Evolutionary conservation across 75 land plant species (phyloP).

Genomic region (Pinus tabuliformis): DNA sequence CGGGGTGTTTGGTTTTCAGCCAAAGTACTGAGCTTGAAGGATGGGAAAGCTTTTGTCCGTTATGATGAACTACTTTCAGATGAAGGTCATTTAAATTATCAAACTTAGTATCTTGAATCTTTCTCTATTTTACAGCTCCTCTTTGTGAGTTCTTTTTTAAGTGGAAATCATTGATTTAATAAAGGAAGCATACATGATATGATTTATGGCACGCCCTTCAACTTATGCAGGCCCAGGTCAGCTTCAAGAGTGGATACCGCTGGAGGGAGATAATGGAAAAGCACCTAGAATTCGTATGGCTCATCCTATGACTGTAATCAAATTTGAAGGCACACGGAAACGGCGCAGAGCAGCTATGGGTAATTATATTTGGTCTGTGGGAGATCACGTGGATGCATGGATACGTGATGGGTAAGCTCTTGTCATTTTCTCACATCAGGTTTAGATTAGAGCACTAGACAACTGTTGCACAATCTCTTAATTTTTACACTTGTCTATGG

Average conservation of each 20-base stretch:
- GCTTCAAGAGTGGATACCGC: constrained; percentile 77
- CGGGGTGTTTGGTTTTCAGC: constrained; percentile 85
- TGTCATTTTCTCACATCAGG: neutral
- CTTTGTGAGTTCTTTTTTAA: neutral
- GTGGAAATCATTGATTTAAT: neutral
- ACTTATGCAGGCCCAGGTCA: constrained; percentile 45
- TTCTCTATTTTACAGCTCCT: neutral
- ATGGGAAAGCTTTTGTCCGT: constrained; percentile 59
- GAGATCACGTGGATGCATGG: constrained; percentile 94
- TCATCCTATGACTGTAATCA: constrained; percentile 48
- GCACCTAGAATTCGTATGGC: constrained; percentile 64
- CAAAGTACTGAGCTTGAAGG: constrained; percentile 55
- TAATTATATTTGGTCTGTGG: constrained; percentile 65
- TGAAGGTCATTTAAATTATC: constrained; percentile 52
- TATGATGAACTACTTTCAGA: constrained; percentile 55
- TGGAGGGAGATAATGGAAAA: constrained; percentile 32
- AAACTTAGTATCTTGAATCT: neutral
- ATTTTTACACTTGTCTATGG: neutral
- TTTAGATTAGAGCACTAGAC: neutral
- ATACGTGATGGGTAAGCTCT: constrained; percentile 63
- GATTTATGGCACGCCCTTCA: neutral
- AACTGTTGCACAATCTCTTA: neutral
- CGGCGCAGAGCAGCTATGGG: constrained; percentile 71
- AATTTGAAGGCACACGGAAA: constrained; percentile 72
- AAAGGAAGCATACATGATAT: neutral